Evolutionary conservation across 1,284 basidiomycete species (phyloP).

Genomic region (Austropuccinia psidii): DNA sequence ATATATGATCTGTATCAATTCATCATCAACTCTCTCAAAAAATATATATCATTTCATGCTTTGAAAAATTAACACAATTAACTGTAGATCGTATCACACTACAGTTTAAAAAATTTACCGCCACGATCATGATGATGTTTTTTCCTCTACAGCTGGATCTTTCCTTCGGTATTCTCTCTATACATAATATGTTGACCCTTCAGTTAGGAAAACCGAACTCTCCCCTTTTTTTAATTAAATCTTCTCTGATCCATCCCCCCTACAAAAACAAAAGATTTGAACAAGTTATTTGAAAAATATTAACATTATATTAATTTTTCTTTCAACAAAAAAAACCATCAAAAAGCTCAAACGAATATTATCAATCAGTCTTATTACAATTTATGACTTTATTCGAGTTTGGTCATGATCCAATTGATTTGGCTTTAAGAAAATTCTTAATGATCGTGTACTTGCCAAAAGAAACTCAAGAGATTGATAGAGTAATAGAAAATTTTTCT

Average conservation of each 20-base stretch:
- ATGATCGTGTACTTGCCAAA: slow-evolving; percentile 85
- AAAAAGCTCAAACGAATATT: slow-evolving; percentile 64
- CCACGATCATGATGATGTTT: no score
- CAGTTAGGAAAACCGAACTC: no score
- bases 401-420: slow-evolving; percentile 68
- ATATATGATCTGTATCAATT: no score
- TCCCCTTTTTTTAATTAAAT: no score
- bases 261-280: not conserved
- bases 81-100: no score
- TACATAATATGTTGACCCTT: no score
- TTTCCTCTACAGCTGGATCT: no score
- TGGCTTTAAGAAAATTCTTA: slow-evolving; percentile 79
- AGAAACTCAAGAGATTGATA: slow-evolving; percentile 97
- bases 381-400: slow-evolving; percentile 79
- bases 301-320: not conserved
- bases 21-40: no score
- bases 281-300: not conserved
- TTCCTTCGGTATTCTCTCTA: no score
- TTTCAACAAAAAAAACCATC: slow-evolving; percentile 27
- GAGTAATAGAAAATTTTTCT: slow-evolving; percentile 93
- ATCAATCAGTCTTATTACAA: slow-evolving; percentile 61
- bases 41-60: no score
- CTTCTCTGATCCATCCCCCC: not conserved
- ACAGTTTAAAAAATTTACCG: no score
- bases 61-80: no score